Conservation (phyloP, 371 early-diverging fungal genomes). For the Mortierella sp. region DNA sequence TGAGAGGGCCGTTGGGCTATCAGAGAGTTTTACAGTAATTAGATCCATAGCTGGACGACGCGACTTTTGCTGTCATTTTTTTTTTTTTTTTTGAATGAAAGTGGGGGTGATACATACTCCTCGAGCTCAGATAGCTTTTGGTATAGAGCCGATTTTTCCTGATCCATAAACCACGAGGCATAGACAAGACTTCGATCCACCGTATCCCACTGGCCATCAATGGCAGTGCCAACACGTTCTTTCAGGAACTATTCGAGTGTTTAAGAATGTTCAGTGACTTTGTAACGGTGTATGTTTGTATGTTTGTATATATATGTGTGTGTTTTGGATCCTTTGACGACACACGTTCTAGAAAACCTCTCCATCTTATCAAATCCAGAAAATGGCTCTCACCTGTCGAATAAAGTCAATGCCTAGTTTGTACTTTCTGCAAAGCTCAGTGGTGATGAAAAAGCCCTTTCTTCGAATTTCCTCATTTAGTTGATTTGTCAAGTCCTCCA, state of each 20-base stretch:
- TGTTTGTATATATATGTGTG: too few species aligned
- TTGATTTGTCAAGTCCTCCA: slow-evolving; percentile 16
- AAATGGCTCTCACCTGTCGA: slow-evolving; percentile 29
- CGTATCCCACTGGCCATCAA: slow-evolving; percentile 44
- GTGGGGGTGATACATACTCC: slow-evolving; percentile 24
- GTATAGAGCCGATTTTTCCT: slow-evolving; percentile 17
- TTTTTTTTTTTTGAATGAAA: background rate
- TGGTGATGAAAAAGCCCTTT: slow-evolving; percentile 20
- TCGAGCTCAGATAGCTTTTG: slow-evolving; percentile 18
- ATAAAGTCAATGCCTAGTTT: slow-evolving; percentile 38
- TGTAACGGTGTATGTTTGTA: background rate
- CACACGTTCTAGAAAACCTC: background rate
- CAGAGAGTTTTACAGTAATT: background rate
- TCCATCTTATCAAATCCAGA: background rate
- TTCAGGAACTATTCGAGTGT: slow-evolving; percentile 27
- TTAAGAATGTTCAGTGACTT: background rate
- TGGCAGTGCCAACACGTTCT: slow-evolving; percentile 36
- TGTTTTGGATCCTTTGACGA: background rate
- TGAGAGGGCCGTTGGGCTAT: slow-evolving; percentile 32
- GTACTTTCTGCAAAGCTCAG: slow-evolving; percentile 30
- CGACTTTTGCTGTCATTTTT: too few species aligned
- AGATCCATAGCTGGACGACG: background rate
- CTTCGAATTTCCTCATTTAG: slow-evolving; percentile 23
- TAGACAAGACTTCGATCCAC: slow-evolving; percentile 35
- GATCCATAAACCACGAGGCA: slow-evolving; percentile 26